Base-by-base conservation (phyloP, 176 grass and related monocot genomes). In the Musa beccarii region DNA sequence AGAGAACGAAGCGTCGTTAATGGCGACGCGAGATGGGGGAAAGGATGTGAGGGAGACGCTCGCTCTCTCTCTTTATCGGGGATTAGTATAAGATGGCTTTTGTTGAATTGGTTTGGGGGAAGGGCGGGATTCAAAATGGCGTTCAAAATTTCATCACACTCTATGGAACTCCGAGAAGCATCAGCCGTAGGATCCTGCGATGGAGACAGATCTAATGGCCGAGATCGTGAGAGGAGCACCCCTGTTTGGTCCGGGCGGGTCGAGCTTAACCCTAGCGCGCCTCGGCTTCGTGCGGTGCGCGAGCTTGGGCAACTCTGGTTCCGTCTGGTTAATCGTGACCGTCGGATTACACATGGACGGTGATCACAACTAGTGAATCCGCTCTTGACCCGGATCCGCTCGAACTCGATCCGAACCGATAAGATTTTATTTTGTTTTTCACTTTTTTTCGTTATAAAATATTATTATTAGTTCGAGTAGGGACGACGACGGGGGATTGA, bases 81-180 rank as follows among this genome's bases (percentile, higher is more conserved):
- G 15, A 50, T 50, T 43, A n/a, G 49, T 43, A 43, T 43, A 43
- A 6, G 34, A 43, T 17, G 16, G 29, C 34, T 69, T 69, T 49
- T 50, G 29, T 17, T 51, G 7, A 20, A 20, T 52, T 66, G 23
- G 63, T 12, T 66, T 6, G 16, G 49, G 20, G 49, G 51, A 70
- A 70, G 49, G 68, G 68, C 68, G 68, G 68, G 68, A 70, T 70
- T 70, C 68, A 16, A 70, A 70, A 52, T 43, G 9, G 15, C 14
- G 19, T 70, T 70, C 51, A 49, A 70, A 70, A 70, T 70, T n/a
- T n/a, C 20, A 4, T n/a, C 3, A 6, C 34, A 43, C 6, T 13
- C 49, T 1, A 10, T 11, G 23, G n/a, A 11, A 13, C 22, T 13
- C 2, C 24, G 8, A 11, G 10, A 9, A 9, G 63, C 26, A 13